Base-by-base conservation (phyloP, 2,329 filamentous ascomycete species). In the Anthostomella pinea region DNA sequence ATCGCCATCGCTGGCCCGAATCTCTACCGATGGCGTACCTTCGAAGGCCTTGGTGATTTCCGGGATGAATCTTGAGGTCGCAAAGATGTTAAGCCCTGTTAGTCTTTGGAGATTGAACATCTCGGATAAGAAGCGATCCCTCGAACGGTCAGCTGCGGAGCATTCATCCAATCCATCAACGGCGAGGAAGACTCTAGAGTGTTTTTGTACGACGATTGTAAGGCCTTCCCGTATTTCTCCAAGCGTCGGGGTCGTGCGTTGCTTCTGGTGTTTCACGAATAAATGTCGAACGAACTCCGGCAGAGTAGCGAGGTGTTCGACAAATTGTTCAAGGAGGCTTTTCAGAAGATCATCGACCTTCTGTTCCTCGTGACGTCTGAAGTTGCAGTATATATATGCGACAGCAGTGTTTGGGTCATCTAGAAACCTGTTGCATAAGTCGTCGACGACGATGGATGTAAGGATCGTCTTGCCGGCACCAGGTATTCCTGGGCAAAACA, bases 391-490 rank as follows among this genome's bases (percentile, higher is more conserved):
- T 16, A 39, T 21, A 30, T 39, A 39, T 14, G 31, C 33, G 10
- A 39, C 25, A 13, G 30, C 37, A n/a, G 37, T 35, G 11, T 39
- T 27, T 18, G 14, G 25, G 26, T 35, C 37, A 10, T 21, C 20
- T 17, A n/a, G n/a, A 23, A 57, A 61, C 3, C 21, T 30, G 1
- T 25, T 39, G 5, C 17, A 13, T 2, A 75, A 53, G 11, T 70
- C 15, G 3, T 73, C 54, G 1, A 74, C 46, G 0, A 68, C 59
- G 10, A 64, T 59, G 0, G 68, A 59, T 0, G 65, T 51, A 2
- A 69, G 39, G 8, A 71, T 67, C 0, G 69, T 73, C 48, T 73
- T 75, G 0, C 70, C 69, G 0, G 67, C 65, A 6, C 70, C 70
- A 2, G 69, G 68, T 13, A 69, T 67, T 0, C 69, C 68, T 4